A percentile compares a stretch with the other conserved stretches of the same genome.
Evolutionary conservation across 169 alveolate species (phyloP).

Genomic region (Eimeria zaria): DNA sequence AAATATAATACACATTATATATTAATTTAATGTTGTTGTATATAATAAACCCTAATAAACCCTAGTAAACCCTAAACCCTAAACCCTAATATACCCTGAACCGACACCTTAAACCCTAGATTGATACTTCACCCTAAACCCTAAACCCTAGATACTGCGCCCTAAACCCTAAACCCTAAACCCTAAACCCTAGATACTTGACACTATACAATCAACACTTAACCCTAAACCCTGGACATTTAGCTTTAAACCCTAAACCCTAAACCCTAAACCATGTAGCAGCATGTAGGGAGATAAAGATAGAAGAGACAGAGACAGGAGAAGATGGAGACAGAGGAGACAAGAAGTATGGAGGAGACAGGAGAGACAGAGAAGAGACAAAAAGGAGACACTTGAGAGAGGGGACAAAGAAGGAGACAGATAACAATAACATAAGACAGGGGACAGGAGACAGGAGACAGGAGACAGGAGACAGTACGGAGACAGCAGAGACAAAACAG

Average conservation of each 20-base stretch:
- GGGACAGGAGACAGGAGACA: no score
- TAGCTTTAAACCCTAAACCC: not conserved
- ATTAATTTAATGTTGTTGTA: no score
- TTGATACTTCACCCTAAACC: not conserved
- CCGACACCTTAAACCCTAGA: not conserved
- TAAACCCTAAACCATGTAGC: conserved; percentile 35
- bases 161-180: conserved; percentile 40
- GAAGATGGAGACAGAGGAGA: no score
- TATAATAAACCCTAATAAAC: conserved; percentile 7
- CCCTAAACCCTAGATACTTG: not conserved
- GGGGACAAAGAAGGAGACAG: no score
- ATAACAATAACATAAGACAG: no score
- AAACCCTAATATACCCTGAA: not conserved
- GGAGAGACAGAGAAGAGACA: no score
- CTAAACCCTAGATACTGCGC: not conserved
- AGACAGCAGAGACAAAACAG: no score
- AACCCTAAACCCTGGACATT: not conserved
- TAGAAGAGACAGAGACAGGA: no score
- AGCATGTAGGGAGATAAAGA: no score
- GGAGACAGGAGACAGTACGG: no score
- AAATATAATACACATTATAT: not conserved
- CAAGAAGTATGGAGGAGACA: no score
- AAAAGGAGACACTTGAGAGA: no score
- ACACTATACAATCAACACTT: not conserved
- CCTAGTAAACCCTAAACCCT: not conserved